Percentiles rank a stretch among this genome's conserved stretches.
Evolutionary conservation across 2,329 filamentous ascomycete species (phyloP).

Genomic region (Colletotrichum sp.): DNA sequence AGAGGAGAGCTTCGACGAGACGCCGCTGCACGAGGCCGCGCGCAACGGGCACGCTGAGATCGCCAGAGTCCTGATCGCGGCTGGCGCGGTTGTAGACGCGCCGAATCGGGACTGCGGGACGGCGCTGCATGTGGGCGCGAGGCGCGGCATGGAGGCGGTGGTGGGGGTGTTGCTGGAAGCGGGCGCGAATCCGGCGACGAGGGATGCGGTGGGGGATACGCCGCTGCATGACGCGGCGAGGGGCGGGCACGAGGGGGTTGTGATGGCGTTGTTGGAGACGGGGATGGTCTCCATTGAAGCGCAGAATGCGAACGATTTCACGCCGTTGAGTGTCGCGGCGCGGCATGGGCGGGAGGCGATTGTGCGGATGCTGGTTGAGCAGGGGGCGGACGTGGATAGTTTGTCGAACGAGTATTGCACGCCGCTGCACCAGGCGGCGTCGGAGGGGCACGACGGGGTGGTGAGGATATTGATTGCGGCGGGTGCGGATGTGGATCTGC

Average conservation of each 20-base stretch:
- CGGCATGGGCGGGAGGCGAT: conserved; percentile 22
- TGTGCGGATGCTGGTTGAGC: conserved; percentile 23
- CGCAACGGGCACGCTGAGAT: conserved; percentile 11
- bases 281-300: conserved; percentile 22
- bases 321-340: conserved; percentile 22
- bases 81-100: conserved; percentile 19
- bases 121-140: conserved; percentile 19
- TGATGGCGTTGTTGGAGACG: conserved; percentile 18
- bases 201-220: conserved; percentile 22
- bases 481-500: conserved; percentile 23
- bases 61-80: conserved; percentile 11
- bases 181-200: conserved; percentile 22
- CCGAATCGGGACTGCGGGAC: conserved; percentile 18
- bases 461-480: conserved; percentile 17
- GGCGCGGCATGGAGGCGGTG: background rate
- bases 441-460: conserved; percentile 21
- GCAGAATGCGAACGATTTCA: conserved; percentile 19
- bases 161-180: background rate
- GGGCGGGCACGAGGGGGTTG: conserved; percentile 17
- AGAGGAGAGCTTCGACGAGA: conserved; percentile 22
- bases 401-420: conserved; percentile 22
- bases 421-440: conserved; percentile 24
- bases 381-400: conserved; percentile 23
- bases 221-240: conserved; percentile 21
- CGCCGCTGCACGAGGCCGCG: conserved; percentile 18